Conservation (phyloP, 2,329 filamentous ascomycete species). For the Stagonosporopsis cucurbitacearum region DNA sequence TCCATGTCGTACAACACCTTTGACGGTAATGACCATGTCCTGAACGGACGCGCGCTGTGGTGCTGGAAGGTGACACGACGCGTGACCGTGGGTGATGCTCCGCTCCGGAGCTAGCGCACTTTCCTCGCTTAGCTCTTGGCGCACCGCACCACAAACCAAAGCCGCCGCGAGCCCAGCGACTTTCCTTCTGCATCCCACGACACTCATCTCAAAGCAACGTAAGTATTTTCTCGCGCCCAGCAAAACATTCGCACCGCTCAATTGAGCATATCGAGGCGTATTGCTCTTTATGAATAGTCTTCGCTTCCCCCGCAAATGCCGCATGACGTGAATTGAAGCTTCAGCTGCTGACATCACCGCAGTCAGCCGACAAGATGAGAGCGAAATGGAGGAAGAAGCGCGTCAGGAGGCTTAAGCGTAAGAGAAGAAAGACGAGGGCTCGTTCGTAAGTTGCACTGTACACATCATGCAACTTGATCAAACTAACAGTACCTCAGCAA, state of each 20-base stretch:
- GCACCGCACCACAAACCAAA: conserved; percentile 19
- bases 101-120: conserved; percentile 4
- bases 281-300: conserved; percentile 10
- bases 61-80: conserved; percentile 17
- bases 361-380: conserved; percentile 69
- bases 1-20: conserved; percentile 29
- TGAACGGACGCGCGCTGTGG: neutral
- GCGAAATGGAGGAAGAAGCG: conserved; percentile 99
- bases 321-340: conserved; percentile 17
- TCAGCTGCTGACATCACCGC: conserved; percentile 39
- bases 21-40: neutral
- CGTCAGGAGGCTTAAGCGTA: conserved; percentile 97
- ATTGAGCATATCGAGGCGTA: conserved; percentile 30
- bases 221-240: conserved; percentile 33
- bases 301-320: conserved; percentile 14
- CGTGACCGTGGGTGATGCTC: conserved; percentile 10
- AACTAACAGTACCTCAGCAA: conserved; percentile 46
- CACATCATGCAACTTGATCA: neutral
- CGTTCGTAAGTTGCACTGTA: conserved; percentile 74
- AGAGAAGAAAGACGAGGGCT: conserved; percentile 99
- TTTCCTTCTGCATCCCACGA: conserved; percentile 49
- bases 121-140: conserved; percentile 12
- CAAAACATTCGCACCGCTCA: conserved; percentile 22
- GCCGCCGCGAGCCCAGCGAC: conserved; percentile 25
- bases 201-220: conserved; percentile 54